Conservation (phyloP, 2,329 filamentous ascomycete genomes). For the Aspergillus sergii region DNA sequence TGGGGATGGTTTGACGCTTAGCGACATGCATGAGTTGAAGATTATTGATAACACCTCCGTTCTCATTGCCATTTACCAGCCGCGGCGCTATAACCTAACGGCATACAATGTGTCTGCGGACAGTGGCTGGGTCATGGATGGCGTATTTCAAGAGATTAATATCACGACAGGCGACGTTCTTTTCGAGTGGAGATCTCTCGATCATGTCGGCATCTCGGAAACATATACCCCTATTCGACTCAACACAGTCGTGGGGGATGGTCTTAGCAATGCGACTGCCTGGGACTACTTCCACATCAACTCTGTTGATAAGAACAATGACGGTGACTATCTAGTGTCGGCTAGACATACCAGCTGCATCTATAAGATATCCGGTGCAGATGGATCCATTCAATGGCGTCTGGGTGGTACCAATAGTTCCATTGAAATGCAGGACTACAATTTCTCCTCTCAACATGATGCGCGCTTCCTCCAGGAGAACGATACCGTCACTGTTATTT, state of each 20-base stretch:
- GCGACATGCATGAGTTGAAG: slow-evolving; percentile 58
- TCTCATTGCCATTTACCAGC: slow-evolving; percentile 45
- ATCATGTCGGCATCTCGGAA: slow-evolving; percentile 51
- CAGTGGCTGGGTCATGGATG: slow-evolving; percentile 55
- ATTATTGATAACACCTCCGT: slow-evolving; percentile 46
- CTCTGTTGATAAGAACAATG: slow-evolving; percentile 44
- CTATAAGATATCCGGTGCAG: slow-evolving; percentile 44
- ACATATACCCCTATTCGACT: slow-evolving; percentile 50
- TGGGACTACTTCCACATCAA: slow-evolving; percentile 52
- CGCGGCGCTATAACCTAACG: slow-evolving; percentile 51
- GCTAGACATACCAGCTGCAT: slow-evolving; percentile 44
- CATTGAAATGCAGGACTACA: slow-evolving; percentile 41
- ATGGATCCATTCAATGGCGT: slow-evolving; percentile 44
- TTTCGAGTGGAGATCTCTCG: slow-evolving; percentile 55
- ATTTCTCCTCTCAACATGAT: slow-evolving; percentile 47
- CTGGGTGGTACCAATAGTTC: slow-evolving; percentile 41
- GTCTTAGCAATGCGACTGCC: slow-evolving; percentile 46
- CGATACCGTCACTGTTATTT: slow-evolving; percentile 39
- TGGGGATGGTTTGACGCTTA: slow-evolving; percentile 42
- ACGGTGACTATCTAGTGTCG: slow-evolving; percentile 46
- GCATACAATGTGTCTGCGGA: slow-evolving; percentile 44
- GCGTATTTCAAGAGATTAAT: slow-evolving; percentile 57
- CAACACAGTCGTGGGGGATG: slow-evolving; percentile 50
- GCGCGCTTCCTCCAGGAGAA: slow-evolving; percentile 44
- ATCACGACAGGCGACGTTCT: slow-evolving; percentile 51